phyloP scores from a whole-genome alignment of 495 filamentous ascomycete species.

The Haplographium delicatum region DNA sequence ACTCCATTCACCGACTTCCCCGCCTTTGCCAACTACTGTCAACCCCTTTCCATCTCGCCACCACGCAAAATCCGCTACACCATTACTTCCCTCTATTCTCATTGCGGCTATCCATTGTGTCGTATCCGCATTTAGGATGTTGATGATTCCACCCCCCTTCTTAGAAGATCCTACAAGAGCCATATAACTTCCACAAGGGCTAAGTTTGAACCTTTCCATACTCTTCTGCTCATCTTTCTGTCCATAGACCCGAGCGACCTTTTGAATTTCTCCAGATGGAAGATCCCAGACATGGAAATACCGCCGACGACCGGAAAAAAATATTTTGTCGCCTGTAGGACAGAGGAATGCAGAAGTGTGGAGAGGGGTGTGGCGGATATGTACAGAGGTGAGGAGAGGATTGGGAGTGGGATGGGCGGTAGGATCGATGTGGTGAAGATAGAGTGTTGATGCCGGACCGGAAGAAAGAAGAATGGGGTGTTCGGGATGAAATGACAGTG shows the following conservation, averaged over 20 bases:
- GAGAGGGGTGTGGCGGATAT: slow-evolving; percentile 75
- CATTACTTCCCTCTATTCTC: slow-evolving; percentile 74
- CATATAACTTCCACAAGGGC: slow-evolving; percentile 80
- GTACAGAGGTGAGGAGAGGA: slow-evolving; percentile 82
- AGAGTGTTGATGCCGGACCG: slow-evolving; percentile 76
- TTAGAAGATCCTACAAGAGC: slow-evolving; percentile 68
- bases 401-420: slow-evolving; percentile 68
- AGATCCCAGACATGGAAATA: slow-evolving; percentile 97
- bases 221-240: slow-evolving; percentile 77
- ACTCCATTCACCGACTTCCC: slow-evolving; percentile 91
- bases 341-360: slow-evolving; percentile 71
- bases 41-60: slow-evolving; percentile 75
- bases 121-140: slow-evolving; percentile 73
- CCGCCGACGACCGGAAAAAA: slow-evolving; percentile 77
- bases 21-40: slow-evolving; percentile 73
- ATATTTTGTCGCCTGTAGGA: slow-evolving; percentile 58
- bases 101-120: slow-evolving; percentile 84
- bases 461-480: slow-evolving; percentile 86
- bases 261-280: slow-evolving; percentile 70
- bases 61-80: slow-evolving; percentile 87
- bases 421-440: slow-evolving; percentile 80
- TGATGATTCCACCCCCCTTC: slow-evolving; percentile 84
- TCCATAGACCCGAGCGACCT: slow-evolving; percentile 69
- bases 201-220: slow-evolving; percentile 85
- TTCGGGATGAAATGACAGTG: slow-evolving; percentile 81